A percentile compares a stretch with the other conserved stretches of the same genome.
Evolutionary conservation across 495 filamentous ascomycete species (phyloP).

Genomic region (Penicillium lividum): DNA sequence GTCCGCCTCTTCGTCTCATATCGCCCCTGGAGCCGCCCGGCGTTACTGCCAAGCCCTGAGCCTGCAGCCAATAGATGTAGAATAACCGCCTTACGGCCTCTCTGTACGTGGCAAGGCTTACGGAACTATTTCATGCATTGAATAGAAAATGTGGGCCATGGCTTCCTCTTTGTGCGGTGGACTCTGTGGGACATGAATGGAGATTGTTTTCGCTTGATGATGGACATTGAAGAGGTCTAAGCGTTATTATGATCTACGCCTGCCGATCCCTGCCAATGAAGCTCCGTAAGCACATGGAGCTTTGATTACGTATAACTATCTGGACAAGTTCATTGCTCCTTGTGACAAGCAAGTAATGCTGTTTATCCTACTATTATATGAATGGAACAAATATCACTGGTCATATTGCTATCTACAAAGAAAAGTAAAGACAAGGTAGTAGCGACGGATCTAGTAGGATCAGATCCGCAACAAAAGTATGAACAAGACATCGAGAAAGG

Average conservation of each 20-base stretch:
- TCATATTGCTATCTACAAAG: too few species aligned
- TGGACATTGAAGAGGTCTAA: conserved; percentile 2
- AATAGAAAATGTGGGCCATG: neutral
- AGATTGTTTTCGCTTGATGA: neutral
- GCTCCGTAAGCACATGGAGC: neutral
- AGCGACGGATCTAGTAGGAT: too few species aligned
- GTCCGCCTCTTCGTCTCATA: conserved; percentile 24
- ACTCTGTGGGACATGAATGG: neutral
- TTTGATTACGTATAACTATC: neutral
- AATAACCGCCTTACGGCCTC: conserved; percentile 2
- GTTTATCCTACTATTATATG: too few species aligned
- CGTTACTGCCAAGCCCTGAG: conserved; percentile 21
- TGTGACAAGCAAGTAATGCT: too few species aligned
- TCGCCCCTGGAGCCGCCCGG: conserved; percentile 27
- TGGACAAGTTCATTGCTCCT: too few species aligned
- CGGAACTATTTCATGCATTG: neutral
- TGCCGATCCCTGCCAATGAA: conserved; percentile 11
- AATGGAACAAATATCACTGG: too few species aligned
- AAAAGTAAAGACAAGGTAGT: too few species aligned
- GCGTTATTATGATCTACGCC: conserved; percentile 20
- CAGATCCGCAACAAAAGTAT: neutral
- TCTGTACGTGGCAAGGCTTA: neutral
- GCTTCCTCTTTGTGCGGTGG: conserved; percentile 1
- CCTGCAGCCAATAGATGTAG: conserved; percentile 5
- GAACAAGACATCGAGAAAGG: conserved; percentile 7